Evolutionary conservation across 2,329 filamentous ascomycete genomes (phyloP), one percentile per base, ranked within the genome.

Genomic region (Pezicula neosporulosa): DNA sequence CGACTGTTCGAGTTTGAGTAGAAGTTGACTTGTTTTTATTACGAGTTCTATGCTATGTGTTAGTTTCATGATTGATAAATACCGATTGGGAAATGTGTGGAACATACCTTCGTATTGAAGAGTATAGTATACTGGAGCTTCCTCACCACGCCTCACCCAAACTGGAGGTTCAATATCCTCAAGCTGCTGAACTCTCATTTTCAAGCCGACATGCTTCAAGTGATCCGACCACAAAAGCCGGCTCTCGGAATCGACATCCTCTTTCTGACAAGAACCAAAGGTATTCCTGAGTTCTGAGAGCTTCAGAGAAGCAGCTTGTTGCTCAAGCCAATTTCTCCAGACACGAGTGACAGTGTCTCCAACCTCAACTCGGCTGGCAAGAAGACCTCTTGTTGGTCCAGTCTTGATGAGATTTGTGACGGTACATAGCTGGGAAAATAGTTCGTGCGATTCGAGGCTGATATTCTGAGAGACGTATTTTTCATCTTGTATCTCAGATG

Each of bases 351-450:
- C 78, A 1, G 85, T 76, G 50, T 91, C 84, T 49, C 82, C 79
- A 37, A 93, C 72, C 39, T 82, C 83, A 47, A 86, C 77, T 54
- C 83, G 82, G 61, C 78, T 84, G 48, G 81, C 70, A 57, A 90
- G 85, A 0, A 88, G 65, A 4, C 82, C 84, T 19, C 74, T 76
- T 27, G 75, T 76, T 1, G 82, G 78, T 1, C 83, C 81, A 28
- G 83, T 72, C 63, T 85, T 85, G 54, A 90, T 84, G 36, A 95
- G 68, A 61, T 85, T 89, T 7, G 81, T 81, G 21, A 82, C 74
- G 5, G 82, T 79, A 63, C 86, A 87, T 10, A 94, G 76, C 68
- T 94, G 89, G 1, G 85, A 83, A 64, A 93, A 92, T 16, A 83
- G 71, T 68, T 91, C 88, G 55, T 82, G 78, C 1, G 78, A 78